These are phyloP conservation scores for Volvariella surrecta DNA, from an alignment of 1,284 basidiomycete species.

Conservation along the genomic window DNA sequence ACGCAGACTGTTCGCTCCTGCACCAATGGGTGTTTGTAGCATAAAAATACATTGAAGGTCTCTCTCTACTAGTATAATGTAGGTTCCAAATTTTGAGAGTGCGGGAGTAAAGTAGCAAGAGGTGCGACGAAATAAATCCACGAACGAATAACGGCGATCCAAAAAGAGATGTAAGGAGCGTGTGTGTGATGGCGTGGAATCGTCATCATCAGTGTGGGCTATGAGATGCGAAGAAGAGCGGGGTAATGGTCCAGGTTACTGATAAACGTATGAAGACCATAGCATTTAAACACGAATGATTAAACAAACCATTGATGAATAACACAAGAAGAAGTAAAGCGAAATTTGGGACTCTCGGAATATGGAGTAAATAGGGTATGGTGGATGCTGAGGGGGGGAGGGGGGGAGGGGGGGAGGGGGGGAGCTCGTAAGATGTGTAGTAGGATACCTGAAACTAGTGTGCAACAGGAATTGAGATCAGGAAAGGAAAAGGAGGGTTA, in stretches of 20 bases:
- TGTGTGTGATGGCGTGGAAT: too few species aligned
- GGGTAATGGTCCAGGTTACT: neutral
- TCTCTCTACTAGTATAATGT: conserved; percentile 41
- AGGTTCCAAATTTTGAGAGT: conserved; percentile 24
- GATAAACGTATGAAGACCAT: neutral
- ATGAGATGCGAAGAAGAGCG: too few species aligned
- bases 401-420: neutral
- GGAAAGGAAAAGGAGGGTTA: neutral
- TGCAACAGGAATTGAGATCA: neutral
- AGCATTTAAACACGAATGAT: too few species aligned
- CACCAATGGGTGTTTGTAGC: conserved; percentile 25
- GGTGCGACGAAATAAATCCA: too few species aligned
- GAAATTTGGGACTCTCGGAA: neutral
- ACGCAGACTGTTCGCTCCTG: too few species aligned
- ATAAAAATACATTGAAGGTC: conserved; percentile 45
- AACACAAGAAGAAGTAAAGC: conserved; percentile 26
- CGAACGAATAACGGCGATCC: too few species aligned
- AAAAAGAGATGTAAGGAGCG: too few species aligned
- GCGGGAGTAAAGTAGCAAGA: neutral
- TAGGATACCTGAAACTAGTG: neutral
- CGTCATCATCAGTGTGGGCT: too few species aligned
- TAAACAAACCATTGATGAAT: conserved; percentile 11
- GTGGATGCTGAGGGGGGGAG: too few species aligned
- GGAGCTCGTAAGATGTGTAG: conserved; percentile 15
- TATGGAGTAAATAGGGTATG: conserved; percentile 20